phyloP scores from a whole-genome alignment of 208 protist species.

The Crithidia mellificae region DNA sequence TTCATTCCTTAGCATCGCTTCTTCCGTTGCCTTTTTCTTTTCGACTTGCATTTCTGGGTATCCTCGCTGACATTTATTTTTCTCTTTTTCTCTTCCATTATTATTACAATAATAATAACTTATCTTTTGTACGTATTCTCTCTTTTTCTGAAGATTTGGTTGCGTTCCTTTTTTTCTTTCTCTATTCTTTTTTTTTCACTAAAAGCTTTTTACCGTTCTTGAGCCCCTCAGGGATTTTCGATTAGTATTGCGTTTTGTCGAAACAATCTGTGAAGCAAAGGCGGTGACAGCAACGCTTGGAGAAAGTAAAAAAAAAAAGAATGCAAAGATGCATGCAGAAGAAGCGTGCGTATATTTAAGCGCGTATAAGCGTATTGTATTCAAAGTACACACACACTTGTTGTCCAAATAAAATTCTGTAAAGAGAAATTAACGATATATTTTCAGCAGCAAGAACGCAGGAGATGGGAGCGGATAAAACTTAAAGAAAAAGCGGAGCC shows the following conservation, averaged over 20 bases:
- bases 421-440: not conserved
- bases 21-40: not conserved
- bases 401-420: not conserved
- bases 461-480: no score
- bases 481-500: no score
- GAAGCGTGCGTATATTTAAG: not conserved
- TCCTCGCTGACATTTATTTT: not conserved
- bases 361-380: constrained; percentile 11
- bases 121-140: constrained; percentile 10
- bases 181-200: not conserved
- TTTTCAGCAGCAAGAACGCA: no score
- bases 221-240: not conserved
- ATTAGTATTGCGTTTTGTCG: no score
- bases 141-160: not conserved
- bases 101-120: constrained; percentile 22
- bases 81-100: constrained; percentile 12
- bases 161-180: not conserved
- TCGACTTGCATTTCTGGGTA: no score
- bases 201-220: not conserved
- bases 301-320: not conserved
- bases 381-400: constrained; percentile 1
- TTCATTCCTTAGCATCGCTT: not conserved
- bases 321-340: not conserved
- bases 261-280: no score
- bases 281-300: not conserved